Conservation (phyloP, 495 filamentous ascomycete genomes). For the Tuber indicum region DNA sequence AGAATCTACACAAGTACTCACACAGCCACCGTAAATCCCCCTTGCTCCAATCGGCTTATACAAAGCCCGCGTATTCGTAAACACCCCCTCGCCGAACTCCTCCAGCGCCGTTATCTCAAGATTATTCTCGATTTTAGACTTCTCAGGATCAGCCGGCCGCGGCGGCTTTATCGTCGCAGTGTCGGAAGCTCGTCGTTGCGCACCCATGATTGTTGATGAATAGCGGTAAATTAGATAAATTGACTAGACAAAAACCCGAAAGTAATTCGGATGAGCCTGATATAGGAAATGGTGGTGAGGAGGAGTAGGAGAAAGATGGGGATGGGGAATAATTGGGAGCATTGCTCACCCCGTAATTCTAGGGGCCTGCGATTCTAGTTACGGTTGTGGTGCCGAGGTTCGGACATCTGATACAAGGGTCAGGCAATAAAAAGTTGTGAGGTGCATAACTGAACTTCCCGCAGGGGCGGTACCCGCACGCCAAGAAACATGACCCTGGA, state of each 20-base stretch:
- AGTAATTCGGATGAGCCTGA: background rate
- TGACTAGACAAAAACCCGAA: background rate
- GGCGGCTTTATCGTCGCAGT: slow-evolving; percentile 65
- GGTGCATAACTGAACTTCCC: no score
- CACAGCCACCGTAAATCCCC: slow-evolving; percentile 86
- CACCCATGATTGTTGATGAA: background rate
- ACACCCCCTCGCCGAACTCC: slow-evolving; percentile 83
- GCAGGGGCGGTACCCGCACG: no score
- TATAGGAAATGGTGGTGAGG: background rate
- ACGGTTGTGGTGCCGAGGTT: background rate
- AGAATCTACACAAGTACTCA: slow-evolving; percentile 1
- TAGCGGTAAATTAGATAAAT: background rate
- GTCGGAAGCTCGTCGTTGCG: slow-evolving; percentile 3
- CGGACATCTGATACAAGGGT: background rate
- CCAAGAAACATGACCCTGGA: no score
- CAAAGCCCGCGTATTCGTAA: slow-evolving; percentile 81
- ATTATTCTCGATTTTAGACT: slow-evolving; percentile 78
- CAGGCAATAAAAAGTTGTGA: no score
- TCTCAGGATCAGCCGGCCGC: slow-evolving; percentile 62
- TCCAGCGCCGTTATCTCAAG: slow-evolving; percentile 73
- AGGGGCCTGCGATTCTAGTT: background rate
- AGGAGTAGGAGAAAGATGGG: background rate
- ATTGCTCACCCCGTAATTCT: background rate
- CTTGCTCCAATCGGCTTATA: slow-evolving; percentile 89
- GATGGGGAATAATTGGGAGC: background rate